Conservation (phyloP, 1,284 basidiomycete genomes). For the Ceratobasidium sp. region DNA sequence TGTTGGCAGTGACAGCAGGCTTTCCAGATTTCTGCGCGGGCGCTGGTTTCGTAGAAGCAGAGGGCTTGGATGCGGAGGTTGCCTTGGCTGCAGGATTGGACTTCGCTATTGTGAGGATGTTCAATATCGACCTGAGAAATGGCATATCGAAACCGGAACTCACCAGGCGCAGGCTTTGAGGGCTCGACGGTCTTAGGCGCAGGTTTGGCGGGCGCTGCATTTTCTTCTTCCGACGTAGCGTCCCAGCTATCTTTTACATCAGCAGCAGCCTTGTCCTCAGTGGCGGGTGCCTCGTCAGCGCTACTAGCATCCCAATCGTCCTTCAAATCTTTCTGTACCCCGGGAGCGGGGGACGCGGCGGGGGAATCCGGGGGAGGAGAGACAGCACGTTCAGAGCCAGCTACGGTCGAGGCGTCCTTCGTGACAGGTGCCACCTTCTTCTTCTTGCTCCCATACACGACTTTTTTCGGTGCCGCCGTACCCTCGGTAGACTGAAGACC, state of each 20-base stretch:
- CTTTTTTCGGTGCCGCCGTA: slow-evolving; percentile 68
- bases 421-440: slow-evolving; percentile 67
- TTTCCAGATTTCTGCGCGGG: slow-evolving; percentile 42
- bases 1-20: slow-evolving; percentile 47
- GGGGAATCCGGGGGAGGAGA: slow-evolving; percentile 54
- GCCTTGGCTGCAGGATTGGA: slow-evolving; percentile 2
- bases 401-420: slow-evolving; percentile 48
- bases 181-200: slow-evolving; percentile 4
- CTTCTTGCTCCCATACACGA: slow-evolving; percentile 86
- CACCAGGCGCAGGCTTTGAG: slow-evolving; percentile 5
- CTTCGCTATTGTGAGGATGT: not conserved
- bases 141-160: not conserved
- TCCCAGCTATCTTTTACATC: slow-evolving; percentile 63
- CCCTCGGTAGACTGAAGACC: slow-evolving; percentile 75
- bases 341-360: slow-evolving; percentile 57
- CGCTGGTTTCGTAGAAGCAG: slow-evolving; percentile 43
- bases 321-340: slow-evolving; percentile 63
- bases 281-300: slow-evolving; percentile 61
- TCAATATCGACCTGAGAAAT: not conserved
- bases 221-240: slow-evolving; percentile 58
- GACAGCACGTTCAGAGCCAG: slow-evolving; percentile 48
- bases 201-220: slow-evolving; percentile 42
- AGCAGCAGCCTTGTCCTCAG: slow-evolving; percentile 2
- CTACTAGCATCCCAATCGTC: slow-evolving; percentile 92
- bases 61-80: slow-evolving; percentile 44